Evolutionary conservation across 2,329 filamentous ascomycete genomes (phyloP).

Genomic region (Diatrype stigma): DNA sequence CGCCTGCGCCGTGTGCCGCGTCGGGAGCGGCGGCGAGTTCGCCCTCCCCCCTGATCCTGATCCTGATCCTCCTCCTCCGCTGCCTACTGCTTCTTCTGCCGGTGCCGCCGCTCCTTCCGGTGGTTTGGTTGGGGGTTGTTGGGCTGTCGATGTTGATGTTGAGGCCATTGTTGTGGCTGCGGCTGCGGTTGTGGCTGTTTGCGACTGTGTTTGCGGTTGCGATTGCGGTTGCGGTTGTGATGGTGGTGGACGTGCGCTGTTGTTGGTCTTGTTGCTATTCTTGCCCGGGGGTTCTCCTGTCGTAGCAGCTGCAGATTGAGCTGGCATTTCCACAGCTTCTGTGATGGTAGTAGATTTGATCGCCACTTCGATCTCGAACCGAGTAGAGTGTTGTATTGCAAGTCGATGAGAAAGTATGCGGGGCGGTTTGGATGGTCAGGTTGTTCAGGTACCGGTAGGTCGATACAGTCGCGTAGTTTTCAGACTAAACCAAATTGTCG

Average conservation of each 20-base stretch:
- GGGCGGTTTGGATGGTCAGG: neutral
- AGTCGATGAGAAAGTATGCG: too few species aligned
- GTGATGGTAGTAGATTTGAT: too few species aligned
- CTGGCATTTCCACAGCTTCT: too few species aligned
- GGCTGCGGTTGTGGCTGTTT: conserved; percentile 2
- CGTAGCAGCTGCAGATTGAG: neutral
- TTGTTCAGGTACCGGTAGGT: neutral
- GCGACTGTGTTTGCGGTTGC: neutral
- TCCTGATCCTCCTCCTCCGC: too few species aligned
- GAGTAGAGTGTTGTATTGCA: too few species aligned
- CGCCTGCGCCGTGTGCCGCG: conserved; percentile 37
- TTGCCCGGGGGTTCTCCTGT: neutral
- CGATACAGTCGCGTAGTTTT: too few species aligned
- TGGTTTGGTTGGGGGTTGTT: conserved; percentile 3
- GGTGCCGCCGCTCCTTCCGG: neutral
- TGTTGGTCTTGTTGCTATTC: too few species aligned
- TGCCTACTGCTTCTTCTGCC: conserved; percentile 4
- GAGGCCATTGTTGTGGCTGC: conserved; percentile 2
- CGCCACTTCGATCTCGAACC: too few species aligned
- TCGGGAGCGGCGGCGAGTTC: conserved; percentile 27
- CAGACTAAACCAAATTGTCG: neutral
- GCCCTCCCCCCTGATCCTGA: too few species aligned
- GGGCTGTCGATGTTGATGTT: conserved; percentile 1
- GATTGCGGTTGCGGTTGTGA: neutral
- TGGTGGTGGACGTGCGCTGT: neutral